Base-by-base conservation (phyloP, 1,139 yeast species). In the Diutina sp. region DNA sequence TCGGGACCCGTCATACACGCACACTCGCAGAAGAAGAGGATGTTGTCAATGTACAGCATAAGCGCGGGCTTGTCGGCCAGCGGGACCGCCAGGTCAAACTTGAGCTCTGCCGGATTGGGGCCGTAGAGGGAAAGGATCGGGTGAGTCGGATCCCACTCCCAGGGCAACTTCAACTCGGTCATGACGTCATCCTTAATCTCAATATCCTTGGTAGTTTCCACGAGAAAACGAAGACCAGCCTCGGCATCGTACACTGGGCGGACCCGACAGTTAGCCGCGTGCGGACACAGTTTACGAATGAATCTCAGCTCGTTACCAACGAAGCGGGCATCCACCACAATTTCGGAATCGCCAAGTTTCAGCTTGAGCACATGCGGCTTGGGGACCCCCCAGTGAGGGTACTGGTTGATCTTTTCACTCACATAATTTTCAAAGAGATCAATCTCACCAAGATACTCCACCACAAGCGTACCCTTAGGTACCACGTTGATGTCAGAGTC, bases 121-220 rank as follows among this genome's bases (percentile, higher is more conserved):
- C 47, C 51, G 38, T 30, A 74, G 58, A 87, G 69, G 61, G 76
- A 77, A 58, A 73, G 72, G 46, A 89, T 87, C 2, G 97, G 97
- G 66, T 90, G 97, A 12, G 70, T 63, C 5, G 70, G 66, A 66
- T 90, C 96, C 96, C 97, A 91, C 60, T 86, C 89, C 98, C 98
- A 91, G 1, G 82, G 82, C 29, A 89, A 70, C 0, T 95, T 78
- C 46, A 91, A 70, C 67, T 91, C 97, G 48, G 81, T 78, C 6
- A 60, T 48, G 6, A 61, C 59, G 5, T 69, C 72, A 1, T 67
- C 60, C 47, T 65, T 65, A 44, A 76, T 62, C 9, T 57, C 60
- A 28, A 91, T 80, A 3, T 80, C 79, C 56, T 76, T 78, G 1
- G 79, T 67, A 0, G 97, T 82, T 51, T 76, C 76, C 6, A 88